Percentiles rank a stretch among this genome's conserved stretches.
These are phyloP conservation scores for Moesziomyces aphidis DNA, from an alignment of 1,284 basidiomycete species.

Conservation along the genomic window DNA sequence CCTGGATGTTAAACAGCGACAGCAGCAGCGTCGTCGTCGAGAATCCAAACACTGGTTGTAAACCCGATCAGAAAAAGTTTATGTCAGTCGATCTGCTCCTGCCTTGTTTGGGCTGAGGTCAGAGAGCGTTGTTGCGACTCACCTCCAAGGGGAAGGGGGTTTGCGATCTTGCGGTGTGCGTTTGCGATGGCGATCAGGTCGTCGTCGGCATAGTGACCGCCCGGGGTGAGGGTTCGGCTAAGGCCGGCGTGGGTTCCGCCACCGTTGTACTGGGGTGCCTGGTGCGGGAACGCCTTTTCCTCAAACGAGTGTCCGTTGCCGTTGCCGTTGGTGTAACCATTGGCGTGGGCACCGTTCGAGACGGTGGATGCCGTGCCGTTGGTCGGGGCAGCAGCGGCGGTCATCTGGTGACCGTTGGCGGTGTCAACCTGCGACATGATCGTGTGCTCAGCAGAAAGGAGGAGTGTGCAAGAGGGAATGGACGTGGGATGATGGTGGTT, in stretches of 20 bases:
- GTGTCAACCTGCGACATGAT: constrained; percentile 24
- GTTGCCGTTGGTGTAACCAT: constrained; percentile 8
- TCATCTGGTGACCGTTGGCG: constrained; percentile 27
- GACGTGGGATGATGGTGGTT: background rate
- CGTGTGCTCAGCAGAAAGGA: background rate
- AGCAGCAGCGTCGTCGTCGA: constrained; percentile 49
- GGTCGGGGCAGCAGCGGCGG: constrained; percentile 15
- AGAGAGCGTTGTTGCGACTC: constrained; percentile 2
- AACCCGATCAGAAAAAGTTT: background rate
- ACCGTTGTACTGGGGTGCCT: constrained; percentile 39
- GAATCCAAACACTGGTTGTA: constrained; percentile 29
- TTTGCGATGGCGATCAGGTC: constrained; percentile 50
- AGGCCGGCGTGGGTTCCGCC: constrained; percentile 11
- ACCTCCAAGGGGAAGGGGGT: constrained; percentile 54
- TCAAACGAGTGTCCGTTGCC: constrained; percentile 16
- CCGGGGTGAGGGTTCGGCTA: constrained; percentile 43
- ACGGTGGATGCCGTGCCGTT: constrained; percentile 4
- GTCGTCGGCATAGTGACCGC: constrained; percentile 52
- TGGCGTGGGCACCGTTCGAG: constrained; percentile 4
- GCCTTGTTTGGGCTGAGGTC: no score
- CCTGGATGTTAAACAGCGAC: constrained; percentile 49
- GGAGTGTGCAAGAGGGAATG: background rate
- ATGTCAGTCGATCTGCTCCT: no score
- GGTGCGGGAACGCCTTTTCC: constrained; percentile 25
- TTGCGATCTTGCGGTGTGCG: constrained; percentile 43